Base-by-base conservation (phyloP, 441 rosid species). In the Hura crepitans region DNA sequence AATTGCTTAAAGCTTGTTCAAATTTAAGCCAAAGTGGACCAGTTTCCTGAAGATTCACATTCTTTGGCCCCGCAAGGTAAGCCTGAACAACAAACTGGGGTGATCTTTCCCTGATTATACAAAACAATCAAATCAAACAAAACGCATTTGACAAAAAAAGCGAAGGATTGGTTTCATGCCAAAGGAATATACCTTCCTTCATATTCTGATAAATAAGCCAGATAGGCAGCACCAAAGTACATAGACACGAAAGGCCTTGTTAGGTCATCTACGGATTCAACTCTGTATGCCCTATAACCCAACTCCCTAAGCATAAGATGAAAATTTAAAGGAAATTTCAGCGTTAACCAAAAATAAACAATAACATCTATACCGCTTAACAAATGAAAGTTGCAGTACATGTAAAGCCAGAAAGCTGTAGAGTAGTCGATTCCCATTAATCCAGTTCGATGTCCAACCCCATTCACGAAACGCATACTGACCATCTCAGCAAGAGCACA, bases 191-290 rank as follows among this genome's bases (percentile, higher is more conserved):
- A 92, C 99, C 88, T 76, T 73, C 97, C 94, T 80, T 94, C 96
- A 59, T 92, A 94, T 78, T 82, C 85, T 12, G 94, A 85, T 81
- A 94, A 74, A 89, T 91, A 92, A 60, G 88, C 82, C 72, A 88
- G 69, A 69, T 92, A 92, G 49, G 97, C 97, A 2, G 92, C 92
- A 37, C 97, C 96, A 8, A 90, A 94, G 83, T 92, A 94, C 89
- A 89, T 80, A 27, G 97, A 94, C 37, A 84, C 86, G 73, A 94
- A 92, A 77, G 99, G 99, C 73, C 83, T 94, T 54, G 76, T 79
- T 56, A 94, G 70, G 76, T 94, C 97, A 50, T 85, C 89, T 17
- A 47, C 80, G 57, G 87, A 85, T 6, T 89, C 90, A 12, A 87
- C 84, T 80, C 78, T 82, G 80, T 92, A 94, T 57, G 93, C 99